Conservation (phyloP, 2,329 filamentous ascomycete genomes). For the Pseudogymnoascus sp. region DNA sequence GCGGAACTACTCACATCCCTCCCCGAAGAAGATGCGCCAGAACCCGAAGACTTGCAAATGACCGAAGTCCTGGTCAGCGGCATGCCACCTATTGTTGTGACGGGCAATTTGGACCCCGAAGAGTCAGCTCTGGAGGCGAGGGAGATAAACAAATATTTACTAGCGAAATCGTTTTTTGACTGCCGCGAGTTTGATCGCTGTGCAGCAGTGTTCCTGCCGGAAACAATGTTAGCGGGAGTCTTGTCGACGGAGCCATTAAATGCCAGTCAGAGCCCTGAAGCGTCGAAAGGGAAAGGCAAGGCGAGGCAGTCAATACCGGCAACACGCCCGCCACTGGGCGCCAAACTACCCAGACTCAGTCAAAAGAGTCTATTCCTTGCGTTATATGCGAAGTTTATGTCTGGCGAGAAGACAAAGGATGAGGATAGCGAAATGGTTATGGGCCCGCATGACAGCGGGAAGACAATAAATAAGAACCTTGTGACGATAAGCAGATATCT, state of each 20-base stretch:
- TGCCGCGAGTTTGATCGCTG: slow-evolving; percentile 93
- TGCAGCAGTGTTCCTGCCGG: slow-evolving; percentile 78
- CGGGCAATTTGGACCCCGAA: slow-evolving; percentile 54
- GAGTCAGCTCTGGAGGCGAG: slow-evolving; percentile 69
- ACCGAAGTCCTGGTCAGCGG: slow-evolving; percentile 40
- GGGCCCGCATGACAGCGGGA: slow-evolving; percentile 81
- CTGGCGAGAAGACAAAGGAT: slow-evolving; percentile 91
- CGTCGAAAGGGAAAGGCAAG: slow-evolving; percentile 53
- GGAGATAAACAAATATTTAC: slow-evolving; percentile 74
- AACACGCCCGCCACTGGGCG: neutral
- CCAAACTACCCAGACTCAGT: slow-evolving; percentile 52
- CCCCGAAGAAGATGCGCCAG: slow-evolving; percentile 42
- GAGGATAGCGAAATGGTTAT: slow-evolving; percentile 97
- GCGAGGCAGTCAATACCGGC: slow-evolving; percentile 25
- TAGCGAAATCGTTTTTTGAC: slow-evolving; percentile 92
- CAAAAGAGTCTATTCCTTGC: slow-evolving; percentile 89
- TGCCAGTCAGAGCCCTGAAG: slow-evolving; percentile 23
- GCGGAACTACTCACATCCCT: slow-evolving; percentile 88
- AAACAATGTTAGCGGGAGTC: slow-evolving; percentile 62
- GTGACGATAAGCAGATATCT: slow-evolving; percentile 65
- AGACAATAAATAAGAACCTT: slow-evolving; percentile 77
- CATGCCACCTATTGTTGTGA: slow-evolving; percentile 41
- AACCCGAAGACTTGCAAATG: slow-evolving; percentile 51
- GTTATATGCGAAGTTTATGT: slow-evolving; percentile 84
- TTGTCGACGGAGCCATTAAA: slow-evolving; percentile 37